Evolutionary conservation across 495 filamentous ascomycete genomes (phyloP).

Genomic region (Aspergillus nanangensis): DNA sequence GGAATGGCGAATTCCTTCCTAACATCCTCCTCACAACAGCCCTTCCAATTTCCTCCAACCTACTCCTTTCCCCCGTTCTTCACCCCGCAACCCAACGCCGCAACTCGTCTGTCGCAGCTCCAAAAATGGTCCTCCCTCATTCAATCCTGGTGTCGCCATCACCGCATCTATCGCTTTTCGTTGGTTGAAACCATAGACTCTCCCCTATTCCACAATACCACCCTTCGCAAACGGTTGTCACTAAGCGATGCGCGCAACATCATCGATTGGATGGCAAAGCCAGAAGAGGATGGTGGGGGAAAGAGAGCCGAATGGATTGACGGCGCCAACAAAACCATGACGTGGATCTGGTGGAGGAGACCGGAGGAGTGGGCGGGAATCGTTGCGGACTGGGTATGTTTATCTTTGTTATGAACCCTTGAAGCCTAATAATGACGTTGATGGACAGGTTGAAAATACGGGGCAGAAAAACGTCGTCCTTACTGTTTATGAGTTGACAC

Average conservation of each 20-base stretch:
- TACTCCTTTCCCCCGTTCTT: slow-evolving; percentile 56
- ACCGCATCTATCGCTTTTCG: slow-evolving; percentile 67
- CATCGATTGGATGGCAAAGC: slow-evolving; percentile 69
- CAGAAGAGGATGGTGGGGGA: slow-evolving; percentile 53
- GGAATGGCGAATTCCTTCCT: neutral
- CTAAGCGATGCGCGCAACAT: slow-evolving; percentile 61
- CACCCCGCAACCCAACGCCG: slow-evolving; percentile 67
- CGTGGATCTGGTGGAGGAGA: slow-evolving; percentile 66
- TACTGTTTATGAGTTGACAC: slow-evolving; percentile 70
- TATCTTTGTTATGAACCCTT: slow-evolving; percentile 5
- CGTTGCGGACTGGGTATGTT: slow-evolving; percentile 54
- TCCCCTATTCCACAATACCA: slow-evolving; percentile 54
- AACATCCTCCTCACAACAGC: neutral
- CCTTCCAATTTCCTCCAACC: slow-evolving; percentile 15
- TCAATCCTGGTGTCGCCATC: slow-evolving; percentile 74
- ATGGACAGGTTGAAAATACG: slow-evolving; percentile 58
- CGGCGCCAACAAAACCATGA: slow-evolving; percentile 33
- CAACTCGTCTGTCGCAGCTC: slow-evolving; percentile 72
- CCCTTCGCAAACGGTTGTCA: slow-evolving; percentile 51
- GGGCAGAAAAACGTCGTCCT: slow-evolving; percentile 70
- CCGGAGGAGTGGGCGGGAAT: slow-evolving; percentile 71
- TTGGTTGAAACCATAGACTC: slow-evolving; percentile 56
- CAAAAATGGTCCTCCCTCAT: slow-evolving; percentile 82
- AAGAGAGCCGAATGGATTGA: slow-evolving; percentile 65
- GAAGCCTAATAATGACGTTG: neutral